These are phyloP conservation scores for Aureobasidium sp. DNA, from an alignment of 2,329 filamentous ascomycete genomes.

Conservation along the genomic window DNA sequence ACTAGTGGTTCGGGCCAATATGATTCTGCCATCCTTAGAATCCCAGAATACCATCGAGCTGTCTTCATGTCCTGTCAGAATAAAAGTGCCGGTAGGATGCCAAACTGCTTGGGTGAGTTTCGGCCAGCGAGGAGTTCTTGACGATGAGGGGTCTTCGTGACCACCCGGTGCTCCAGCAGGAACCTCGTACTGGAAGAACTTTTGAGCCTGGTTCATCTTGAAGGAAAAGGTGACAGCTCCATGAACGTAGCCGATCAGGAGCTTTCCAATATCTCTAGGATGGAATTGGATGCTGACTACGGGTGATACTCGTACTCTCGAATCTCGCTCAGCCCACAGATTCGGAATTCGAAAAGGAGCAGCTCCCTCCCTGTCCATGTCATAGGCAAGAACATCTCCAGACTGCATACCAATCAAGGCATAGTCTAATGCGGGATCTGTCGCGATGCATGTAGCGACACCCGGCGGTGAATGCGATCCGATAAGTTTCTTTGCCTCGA, in stretches of 20 bases:
- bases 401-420: conserved; percentile 60
- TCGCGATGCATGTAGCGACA: conserved; percentile 62
- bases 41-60: conserved; percentile 93
- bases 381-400: conserved; percentile 83
- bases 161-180: conserved; percentile 76
- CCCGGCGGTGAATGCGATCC: conserved; percentile 69
- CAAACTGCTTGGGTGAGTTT: conserved; percentile 75
- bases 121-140: conserved; percentile 58
- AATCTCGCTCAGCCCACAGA: conserved; percentile 69
- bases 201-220: conserved; percentile 73
- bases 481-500: conserved; percentile 58
- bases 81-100: conserved; percentile 90
- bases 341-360: conserved; percentile 77
- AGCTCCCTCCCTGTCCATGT: conserved; percentile 71
- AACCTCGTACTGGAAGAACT: conserved; percentile 76
- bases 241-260: conserved; percentile 82
- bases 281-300: conserved; percentile 77
- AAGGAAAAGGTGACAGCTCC: conserved; percentile 89
- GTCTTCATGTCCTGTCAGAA: conserved; percentile 82
- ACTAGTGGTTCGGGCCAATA: conserved; percentile 74
- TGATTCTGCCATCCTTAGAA: conserved; percentile 70
- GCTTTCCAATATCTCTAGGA: conserved; percentile 81
- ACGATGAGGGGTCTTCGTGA: conserved; percentile 53
- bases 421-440: conserved; percentile 90
- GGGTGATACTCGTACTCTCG: conserved; percentile 53